phyloP scores from a whole-genome alignment of 2,329 filamentous ascomycete species.

The Neofusicoccum ribis region DNA sequence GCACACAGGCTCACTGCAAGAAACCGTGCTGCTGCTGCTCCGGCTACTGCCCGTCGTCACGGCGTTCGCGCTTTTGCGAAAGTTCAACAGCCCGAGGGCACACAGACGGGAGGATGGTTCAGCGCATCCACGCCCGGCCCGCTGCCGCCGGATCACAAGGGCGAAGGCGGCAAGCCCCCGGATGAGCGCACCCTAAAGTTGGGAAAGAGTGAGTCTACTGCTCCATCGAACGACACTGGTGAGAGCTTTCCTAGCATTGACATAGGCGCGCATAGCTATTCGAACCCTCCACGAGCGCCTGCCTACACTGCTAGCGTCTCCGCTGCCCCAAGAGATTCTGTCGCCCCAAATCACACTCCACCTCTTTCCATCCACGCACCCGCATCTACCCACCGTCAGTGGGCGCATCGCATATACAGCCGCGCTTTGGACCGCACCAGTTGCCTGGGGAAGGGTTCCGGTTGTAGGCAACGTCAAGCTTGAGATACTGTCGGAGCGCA shows the following conservation, averaged over 20 bases:
- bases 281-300: slow-evolving; percentile 62
- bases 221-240: neutral
- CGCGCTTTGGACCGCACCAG: slow-evolving; percentile 91
- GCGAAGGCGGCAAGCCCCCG: slow-evolving; percentile 50
- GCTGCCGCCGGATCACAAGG: slow-evolving; percentile 26
- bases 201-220: slow-evolving; percentile 56
- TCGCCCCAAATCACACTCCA: slow-evolving; percentile 63
- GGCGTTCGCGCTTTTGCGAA: slow-evolving; percentile 30
- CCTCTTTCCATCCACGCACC: slow-evolving; percentile 73
- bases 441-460: slow-evolving; percentile 92
- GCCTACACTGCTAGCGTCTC: slow-evolving; percentile 60
- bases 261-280: slow-evolving; percentile 48
- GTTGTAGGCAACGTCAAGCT: slow-evolving; percentile 87
- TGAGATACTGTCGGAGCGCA: slow-evolving; percentile 85
- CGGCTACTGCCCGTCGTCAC: neutral
- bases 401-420: slow-evolving; percentile 89
- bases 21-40: slow-evolving; percentile 25
- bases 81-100: slow-evolving; percentile 31
- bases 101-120: slow-evolving; percentile 46
- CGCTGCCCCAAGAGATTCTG: slow-evolving; percentile 62
- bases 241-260: neutral
- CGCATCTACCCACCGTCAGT: slow-evolving; percentile 86
- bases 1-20: slow-evolving; percentile 11
- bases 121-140: slow-evolving; percentile 40
- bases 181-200: slow-evolving; percentile 63